These are phyloP conservation scores for Actinomucor elegans DNA, from an alignment of 371 early-diverging fungal species.

Conservation along the genomic window DNA sequence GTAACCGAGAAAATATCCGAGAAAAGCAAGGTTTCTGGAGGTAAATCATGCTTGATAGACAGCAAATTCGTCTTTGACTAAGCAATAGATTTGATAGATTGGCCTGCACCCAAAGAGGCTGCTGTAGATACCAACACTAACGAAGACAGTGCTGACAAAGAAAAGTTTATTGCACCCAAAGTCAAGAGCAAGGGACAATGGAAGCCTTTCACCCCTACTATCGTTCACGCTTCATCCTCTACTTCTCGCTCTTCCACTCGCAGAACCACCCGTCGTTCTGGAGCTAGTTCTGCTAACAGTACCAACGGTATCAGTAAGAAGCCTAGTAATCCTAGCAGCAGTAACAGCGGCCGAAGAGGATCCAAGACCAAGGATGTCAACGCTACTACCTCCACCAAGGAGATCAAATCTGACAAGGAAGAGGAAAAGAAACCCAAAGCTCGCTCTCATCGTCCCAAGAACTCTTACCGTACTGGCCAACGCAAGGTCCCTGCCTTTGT, in stretches of 20 bases:
- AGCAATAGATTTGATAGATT: no score
- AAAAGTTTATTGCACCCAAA: constrained; percentile 38
- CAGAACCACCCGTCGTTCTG: constrained; percentile 22
- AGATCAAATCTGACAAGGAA: constrained; percentile 16
- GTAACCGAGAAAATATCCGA: constrained; percentile 32
- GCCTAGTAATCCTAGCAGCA: not conserved
- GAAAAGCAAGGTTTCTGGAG: constrained; percentile 12
- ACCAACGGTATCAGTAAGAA: not conserved
- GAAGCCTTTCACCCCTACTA: constrained; percentile 61
- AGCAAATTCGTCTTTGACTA: no score
- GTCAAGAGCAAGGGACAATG: constrained; percentile 60
- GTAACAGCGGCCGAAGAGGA: constrained; percentile 10
- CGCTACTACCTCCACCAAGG: not conserved
- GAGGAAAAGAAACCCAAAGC: constrained; percentile 22
- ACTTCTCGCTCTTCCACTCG: constrained; percentile 35
- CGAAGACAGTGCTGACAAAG: constrained; percentile 30
- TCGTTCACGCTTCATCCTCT: constrained; percentile 58
- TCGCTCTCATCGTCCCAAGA: constrained; percentile 17
- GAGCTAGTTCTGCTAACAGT: not conserved
- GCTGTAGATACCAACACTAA: constrained; percentile 32
- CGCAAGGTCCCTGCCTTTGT: constrained; percentile 45
- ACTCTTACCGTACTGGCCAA: constrained; percentile 20
- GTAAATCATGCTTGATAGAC: constrained; percentile 13
- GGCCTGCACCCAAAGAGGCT: constrained; percentile 54
- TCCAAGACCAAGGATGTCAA: constrained; percentile 17